Percentiles rank a stretch among this genome's conserved stretches.
phyloP scores from a whole-genome alignment of 345 rosid genomes.

The Salix brachista region DNA sequence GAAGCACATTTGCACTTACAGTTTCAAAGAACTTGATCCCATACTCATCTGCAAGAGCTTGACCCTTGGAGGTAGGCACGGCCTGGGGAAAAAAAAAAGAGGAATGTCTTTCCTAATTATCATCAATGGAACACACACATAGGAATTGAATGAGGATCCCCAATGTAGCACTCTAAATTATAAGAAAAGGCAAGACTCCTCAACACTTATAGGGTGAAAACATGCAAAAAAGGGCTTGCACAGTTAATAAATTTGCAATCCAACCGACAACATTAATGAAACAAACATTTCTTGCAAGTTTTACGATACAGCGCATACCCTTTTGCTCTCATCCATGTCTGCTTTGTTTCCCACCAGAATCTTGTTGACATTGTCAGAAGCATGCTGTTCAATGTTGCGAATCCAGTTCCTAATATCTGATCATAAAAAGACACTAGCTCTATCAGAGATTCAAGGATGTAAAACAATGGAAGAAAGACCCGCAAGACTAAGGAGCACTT shows the following conservation, averaged over 20 bases:
- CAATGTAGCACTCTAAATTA: neutral
- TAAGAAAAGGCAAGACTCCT: neutral
- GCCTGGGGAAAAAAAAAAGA: slow-evolving; percentile 43
- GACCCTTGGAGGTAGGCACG: slow-evolving; percentile 91
- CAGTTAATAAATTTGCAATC: neutral
- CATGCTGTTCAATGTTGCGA: slow-evolving; percentile 93
- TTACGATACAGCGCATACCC: slow-evolving; percentile 37
- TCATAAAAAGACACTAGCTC: slow-evolving; percentile 20
- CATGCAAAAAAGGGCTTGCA: neutral
- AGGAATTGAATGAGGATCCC: neutral
- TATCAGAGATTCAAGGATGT: slow-evolving; percentile 7
- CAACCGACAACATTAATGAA: neutral
- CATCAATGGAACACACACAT: neutral
- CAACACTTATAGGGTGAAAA: neutral
- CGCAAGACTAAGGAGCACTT: neutral
- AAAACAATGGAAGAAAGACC: neutral
- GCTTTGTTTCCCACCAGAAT: slow-evolving; percentile 94
- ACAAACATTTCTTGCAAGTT: neutral
- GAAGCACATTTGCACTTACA: slow-evolving; percentile 38
- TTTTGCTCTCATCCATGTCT: slow-evolving; percentile 97
- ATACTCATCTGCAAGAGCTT: slow-evolving; percentile 96
- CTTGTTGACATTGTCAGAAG: slow-evolving; percentile 92
- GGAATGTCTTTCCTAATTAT: neutral
- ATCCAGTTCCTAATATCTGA: slow-evolving; percentile 94
- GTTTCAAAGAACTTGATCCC: slow-evolving; percentile 96